Base-by-base conservation (phyloP, 164 flowering plant genomes). In the Aristolochia contorta region DNA sequence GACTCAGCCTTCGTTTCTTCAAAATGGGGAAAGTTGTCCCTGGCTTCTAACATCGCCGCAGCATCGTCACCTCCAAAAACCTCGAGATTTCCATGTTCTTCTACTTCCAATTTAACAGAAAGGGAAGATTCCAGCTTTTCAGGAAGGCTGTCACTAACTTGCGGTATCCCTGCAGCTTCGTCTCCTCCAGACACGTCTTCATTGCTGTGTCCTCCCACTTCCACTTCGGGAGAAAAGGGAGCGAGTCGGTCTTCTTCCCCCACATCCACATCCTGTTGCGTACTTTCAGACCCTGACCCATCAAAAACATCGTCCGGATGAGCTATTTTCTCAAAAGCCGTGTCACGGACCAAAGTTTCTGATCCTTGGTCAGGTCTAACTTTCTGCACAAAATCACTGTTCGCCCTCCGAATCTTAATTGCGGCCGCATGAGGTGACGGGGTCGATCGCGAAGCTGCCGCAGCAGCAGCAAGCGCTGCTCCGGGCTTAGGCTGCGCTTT, bases 391-490 rank as follows among this genome's bases (percentile, higher is more conserved):
- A 19, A n/a, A 15, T 20, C 60, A 24, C 33, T 16, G 47, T 43
- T 61, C 21, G 84, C 82, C 70, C 94, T 80, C 70, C 91, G 71
- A 51, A 78, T 80, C 78, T 89, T 89, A 62, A 89, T 83, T 10
- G 96, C 96, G 0, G 90, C 82, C 0, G 96, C 97, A 62, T 83
- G 87, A 9, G 93, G 91, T 5, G 89, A 75, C 9, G 91, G 95
- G 18, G 80, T 54, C 3, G 84, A 66, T 19, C 97, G 75, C 4
- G 99, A 83, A 12, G 99, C 97, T 0, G 99, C 99, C 0, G 82
- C 87, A 0, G 98, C 98, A 0, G 98, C 98, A 4, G 98, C 98
- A 27, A 93, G 81, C 0, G 98, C 98, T n/a, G 90, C 98, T 12
- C 98, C 98, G 2, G 98, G 98, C 77, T 86, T 90, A 32, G 79